Conservation (phyloP, 306 rosid genomes). For the Mimosa pudica region DNA sequence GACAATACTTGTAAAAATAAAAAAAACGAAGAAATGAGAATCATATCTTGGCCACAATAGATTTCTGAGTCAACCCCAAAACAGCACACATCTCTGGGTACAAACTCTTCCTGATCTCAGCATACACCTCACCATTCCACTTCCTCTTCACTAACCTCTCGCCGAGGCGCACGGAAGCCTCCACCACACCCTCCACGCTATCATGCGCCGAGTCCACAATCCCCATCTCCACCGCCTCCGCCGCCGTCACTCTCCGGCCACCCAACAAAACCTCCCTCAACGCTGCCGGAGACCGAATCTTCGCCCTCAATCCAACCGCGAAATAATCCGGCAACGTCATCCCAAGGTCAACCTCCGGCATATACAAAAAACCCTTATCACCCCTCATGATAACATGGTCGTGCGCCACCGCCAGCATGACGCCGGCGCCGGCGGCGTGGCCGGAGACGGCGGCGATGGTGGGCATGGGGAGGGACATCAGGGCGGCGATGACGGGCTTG, state of each 20-base stretch:
- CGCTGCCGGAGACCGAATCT: constrained; percentile 41
- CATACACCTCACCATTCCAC: constrained; percentile 53
- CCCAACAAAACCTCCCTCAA: constrained; percentile 44
- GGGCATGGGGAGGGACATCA: constrained; percentile 63
- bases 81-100: constrained; percentile 45
- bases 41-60: constrained; percentile 35
- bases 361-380: constrained; percentile 60
- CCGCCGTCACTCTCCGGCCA: constrained; percentile 55
- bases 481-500: constrained; percentile 49
- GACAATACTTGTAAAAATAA: neutral
- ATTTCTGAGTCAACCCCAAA: constrained; percentile 35
- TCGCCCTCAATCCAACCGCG: constrained; percentile 38
- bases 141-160: constrained; percentile 50
- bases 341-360: constrained; percentile 65
- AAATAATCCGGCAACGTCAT: constrained; percentile 56
- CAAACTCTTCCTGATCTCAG: constrained; percentile 64
- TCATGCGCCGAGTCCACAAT: constrained; percentile 62
- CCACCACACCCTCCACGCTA: constrained; percentile 36
- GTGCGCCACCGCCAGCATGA: constrained; percentile 53
- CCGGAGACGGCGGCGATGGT: constrained; percentile 62
- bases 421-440: constrained; percentile 64
- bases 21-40: too few relatives aligned
- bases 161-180: constrained; percentile 53
- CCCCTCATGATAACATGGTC: constrained; percentile 58
- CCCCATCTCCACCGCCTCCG: constrained; percentile 55